Base-by-base conservation (phyloP, 768 basidiomycete species). In the Boletus barrowsii region DNA sequence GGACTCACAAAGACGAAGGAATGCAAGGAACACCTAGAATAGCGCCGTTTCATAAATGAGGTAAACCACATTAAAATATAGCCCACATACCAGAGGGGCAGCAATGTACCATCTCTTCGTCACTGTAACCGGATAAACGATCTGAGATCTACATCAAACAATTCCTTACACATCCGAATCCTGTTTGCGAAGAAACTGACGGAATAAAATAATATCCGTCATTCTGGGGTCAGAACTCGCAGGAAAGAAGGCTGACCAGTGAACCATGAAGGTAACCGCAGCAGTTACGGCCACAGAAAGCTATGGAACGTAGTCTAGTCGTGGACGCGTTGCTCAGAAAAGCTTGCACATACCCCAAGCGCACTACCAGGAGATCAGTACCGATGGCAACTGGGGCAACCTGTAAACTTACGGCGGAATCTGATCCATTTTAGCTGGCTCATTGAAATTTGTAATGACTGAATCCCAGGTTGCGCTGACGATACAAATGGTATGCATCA, bases 71-170 rank as follows among this genome's bases (percentile, higher is more conserved):
- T 11, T 10, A 49, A 18, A 17, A 18, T 3, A 40, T 6, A 42
- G 10, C 0, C 18, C 4, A 57, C 69, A 0, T 55, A 70, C 69
- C 33, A 70, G 35, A n/a, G 69, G 69, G 3, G 51, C 67, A 0
- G 69, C 68, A 4, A 67, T 41, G 39, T 70, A 72, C 68, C 66
- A 72, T 32, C 35, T 68, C 53, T 70, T 70, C 24, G 67, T 70
- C 55, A 70, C 69, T 70, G 36, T 2, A 32, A 47, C 45, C 3
- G 1, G 0, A 32, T 68, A 29, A 68, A 55, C 1, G 24, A 53
- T 15, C 20, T 29, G n/a, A 1, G 1, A 1, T 18, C 29, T 32
- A 42, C 3, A 5, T 5, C 4, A 14, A 15, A 26, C 13, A 3
- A 42, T n/a, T 17, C 15, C 69, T 57, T 59, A 70, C 69, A 49